Percentiles rank a stretch among this genome's conserved stretches.
Conservation (phyloP, 345 rosid species). For the Pseudoturritis turrita region DNA sequence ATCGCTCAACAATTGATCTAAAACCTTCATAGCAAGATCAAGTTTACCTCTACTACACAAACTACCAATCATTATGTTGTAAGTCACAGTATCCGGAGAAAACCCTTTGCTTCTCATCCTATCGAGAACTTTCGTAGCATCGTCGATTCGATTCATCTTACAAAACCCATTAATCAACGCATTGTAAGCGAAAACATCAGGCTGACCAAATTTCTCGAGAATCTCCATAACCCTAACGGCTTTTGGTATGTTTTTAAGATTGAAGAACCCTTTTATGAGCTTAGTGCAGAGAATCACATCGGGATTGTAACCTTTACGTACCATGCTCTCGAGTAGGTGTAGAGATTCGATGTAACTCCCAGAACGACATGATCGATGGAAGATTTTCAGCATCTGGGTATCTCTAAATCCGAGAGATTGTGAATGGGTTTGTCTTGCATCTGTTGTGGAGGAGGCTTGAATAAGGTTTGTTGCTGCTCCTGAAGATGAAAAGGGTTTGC, state of each 20-base stretch:
- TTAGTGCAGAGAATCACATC: slow-evolving; percentile 72
- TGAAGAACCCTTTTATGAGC: slow-evolving; percentile 73
- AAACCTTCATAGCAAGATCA: slow-evolving; percentile 53
- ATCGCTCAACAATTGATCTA: slow-evolving; percentile 59
- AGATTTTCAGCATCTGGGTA: slow-evolving; percentile 49
- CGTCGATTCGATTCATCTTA: slow-evolving; percentile 62
- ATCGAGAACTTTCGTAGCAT: slow-evolving; percentile 52
- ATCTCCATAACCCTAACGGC: slow-evolving; percentile 74
- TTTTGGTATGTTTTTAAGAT: slow-evolving; percentile 46
- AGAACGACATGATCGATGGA: slow-evolving; percentile 53
- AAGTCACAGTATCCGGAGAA: slow-evolving; percentile 69
- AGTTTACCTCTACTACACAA: slow-evolving; percentile 69
- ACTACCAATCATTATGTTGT: slow-evolving; percentile 74
- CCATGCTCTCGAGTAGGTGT: slow-evolving; percentile 66
- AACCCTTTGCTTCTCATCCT: slow-evolving; percentile 70
- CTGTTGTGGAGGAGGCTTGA: slow-evolving; percentile 30
- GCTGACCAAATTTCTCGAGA: slow-evolving; percentile 59
- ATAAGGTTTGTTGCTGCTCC: neutral
- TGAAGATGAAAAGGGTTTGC: slow-evolving; percentile 4
- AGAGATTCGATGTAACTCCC: slow-evolving; percentile 63
- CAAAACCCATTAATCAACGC: slow-evolving; percentile 80
- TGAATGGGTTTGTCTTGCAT: slow-evolving; percentile 42
- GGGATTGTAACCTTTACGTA: slow-evolving; percentile 54
- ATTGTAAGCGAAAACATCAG: slow-evolving; percentile 79
- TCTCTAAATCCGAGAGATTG: slow-evolving; percentile 56